phyloP scores from a whole-genome alignment of 2,329 filamentous ascomycete genomes.

The Penicillium italicum region DNA sequence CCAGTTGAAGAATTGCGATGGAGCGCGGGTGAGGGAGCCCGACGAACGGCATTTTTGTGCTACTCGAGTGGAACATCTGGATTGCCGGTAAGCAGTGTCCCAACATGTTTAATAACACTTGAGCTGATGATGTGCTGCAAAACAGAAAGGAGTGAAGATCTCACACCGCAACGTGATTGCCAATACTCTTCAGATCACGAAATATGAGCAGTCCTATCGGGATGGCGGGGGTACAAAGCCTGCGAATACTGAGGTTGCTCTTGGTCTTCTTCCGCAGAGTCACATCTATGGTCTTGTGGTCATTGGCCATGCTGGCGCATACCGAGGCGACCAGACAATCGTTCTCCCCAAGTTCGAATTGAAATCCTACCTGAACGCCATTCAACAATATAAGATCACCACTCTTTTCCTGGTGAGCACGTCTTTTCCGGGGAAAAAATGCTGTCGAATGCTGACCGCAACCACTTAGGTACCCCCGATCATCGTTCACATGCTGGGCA shows the following conservation, averaged over 20 bases:
- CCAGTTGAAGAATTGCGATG: slow-evolving; percentile 41
- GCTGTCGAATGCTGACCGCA: neutral
- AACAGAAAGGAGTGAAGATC: slow-evolving; percentile 77
- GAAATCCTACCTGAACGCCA: slow-evolving; percentile 57
- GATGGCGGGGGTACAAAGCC: neutral
- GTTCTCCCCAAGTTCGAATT: slow-evolving; percentile 73
- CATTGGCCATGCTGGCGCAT: slow-evolving; percentile 62
- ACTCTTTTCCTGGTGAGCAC: slow-evolving; percentile 61
- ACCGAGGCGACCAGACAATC: slow-evolving; percentile 69
- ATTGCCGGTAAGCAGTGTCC: slow-evolving; percentile 56
- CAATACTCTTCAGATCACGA: slow-evolving; percentile 63
- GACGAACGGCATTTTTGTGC: slow-evolving; percentile 70
- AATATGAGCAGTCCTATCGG: slow-evolving; percentile 47
- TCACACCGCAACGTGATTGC: slow-evolving; percentile 75
- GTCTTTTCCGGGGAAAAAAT: neutral
- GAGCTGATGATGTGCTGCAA: neutral
- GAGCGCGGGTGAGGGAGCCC: slow-evolving; percentile 45
- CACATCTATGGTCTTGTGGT: slow-evolving; percentile 79
- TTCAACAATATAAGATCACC: slow-evolving; percentile 67
- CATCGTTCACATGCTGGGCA: slow-evolving; percentile 70
- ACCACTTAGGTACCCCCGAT: slow-evolving; percentile 67
- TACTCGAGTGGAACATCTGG: slow-evolving; percentile 79
- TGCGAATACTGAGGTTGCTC: slow-evolving; percentile 47
- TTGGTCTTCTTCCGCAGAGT: slow-evolving; percentile 74
- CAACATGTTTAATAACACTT: neutral